phyloP scores from a whole-genome alignment of 73 alveolate species.

The Tetrahymena borealis region DNA sequence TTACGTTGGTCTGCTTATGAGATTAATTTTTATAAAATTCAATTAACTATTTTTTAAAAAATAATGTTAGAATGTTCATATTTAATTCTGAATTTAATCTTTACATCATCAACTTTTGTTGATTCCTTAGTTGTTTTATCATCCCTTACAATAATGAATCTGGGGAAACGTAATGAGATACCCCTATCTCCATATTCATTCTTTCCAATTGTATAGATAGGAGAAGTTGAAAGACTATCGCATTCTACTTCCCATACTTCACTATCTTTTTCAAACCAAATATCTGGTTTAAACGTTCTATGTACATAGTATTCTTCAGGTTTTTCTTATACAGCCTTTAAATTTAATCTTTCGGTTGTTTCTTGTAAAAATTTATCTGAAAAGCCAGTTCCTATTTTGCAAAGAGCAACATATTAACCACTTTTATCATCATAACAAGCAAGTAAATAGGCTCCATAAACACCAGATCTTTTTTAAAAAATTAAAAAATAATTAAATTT shows the following conservation, averaged over 20 bases:
- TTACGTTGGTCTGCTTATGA: neutral
- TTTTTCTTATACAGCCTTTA: constrained; percentile 45
- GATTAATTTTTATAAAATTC: neutral
- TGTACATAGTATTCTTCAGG: constrained; percentile 55
- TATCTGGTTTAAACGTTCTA: constrained; percentile 69
- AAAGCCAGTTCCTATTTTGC: constrained; percentile 85
- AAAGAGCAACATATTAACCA: constrained; percentile 69
- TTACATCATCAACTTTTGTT: constrained; percentile 17
- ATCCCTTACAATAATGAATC: constrained; percentile 77
- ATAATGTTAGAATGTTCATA: neutral
- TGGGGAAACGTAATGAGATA: constrained; percentile 83
- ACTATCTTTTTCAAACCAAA: constrained; percentile 67
- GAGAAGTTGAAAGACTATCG: constrained; percentile 79
- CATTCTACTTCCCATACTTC: constrained; percentile 80
- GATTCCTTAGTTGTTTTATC: constrained; percentile 76
- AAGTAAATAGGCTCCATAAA: constrained; percentile 80
- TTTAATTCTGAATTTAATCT: neutral
- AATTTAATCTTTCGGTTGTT: constrained; percentile 54
- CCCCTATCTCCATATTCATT: constrained; percentile 67
- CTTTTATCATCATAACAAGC: constrained; percentile 85
- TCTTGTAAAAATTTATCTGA: constrained; percentile 67
- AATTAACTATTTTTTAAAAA: neutral
- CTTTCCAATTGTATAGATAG: constrained; percentile 69
- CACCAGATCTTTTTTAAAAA: constrained; percentile 69
- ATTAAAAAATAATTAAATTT: neutral